Evolutionary conservation across 371 early-diverging fungal species (phyloP).

Genomic region (Lichtheimia corymbifera): DNA sequence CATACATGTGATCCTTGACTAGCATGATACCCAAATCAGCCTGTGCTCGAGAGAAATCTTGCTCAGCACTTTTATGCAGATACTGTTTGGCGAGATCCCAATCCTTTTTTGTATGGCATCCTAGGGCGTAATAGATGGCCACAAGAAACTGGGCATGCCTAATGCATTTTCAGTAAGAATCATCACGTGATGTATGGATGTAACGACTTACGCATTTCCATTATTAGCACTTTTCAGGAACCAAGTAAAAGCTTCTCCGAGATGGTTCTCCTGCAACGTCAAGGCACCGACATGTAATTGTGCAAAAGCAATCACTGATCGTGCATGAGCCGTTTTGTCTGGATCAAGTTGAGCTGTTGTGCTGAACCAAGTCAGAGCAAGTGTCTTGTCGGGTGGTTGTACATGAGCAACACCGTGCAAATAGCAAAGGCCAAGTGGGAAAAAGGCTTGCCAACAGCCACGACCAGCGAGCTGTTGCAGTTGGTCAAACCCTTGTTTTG

Average conservation of each 20-base stretch:
- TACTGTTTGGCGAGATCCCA: conserved; percentile 25
- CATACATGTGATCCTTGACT: conserved; percentile 22
- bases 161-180: not conserved
- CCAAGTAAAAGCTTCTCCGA: conserved; percentile 20
- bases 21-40: conserved; percentile 36
- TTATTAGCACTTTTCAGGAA: conserved; percentile 29
- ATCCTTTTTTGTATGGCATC: conserved; percentile 20
- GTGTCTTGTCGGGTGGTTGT: conserved; percentile 44
- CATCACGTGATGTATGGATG: not conserved
- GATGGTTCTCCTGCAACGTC: conserved; percentile 20
- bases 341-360: conserved; percentile 70
- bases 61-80: conserved; percentile 36
- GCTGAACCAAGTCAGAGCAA: conserved; percentile 66
- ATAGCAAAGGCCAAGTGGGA: conserved; percentile 42
- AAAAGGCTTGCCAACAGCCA: conserved; percentile 40
- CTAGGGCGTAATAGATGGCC: conserved; percentile 24
- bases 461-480: conserved; percentile 30
- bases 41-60: conserved; percentile 44
- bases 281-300: conserved; percentile 26
- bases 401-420: conserved; percentile 29
- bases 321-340: conserved; percentile 60
- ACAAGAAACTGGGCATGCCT: conserved; percentile 34
- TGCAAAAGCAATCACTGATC: conserved; percentile 24
- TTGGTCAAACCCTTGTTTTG: conserved; percentile 28
- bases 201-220: conserved; percentile 27